These are phyloP conservation scores for Phytophthora pisi DNA, from an alignment of 352 stramenopile genomes.

Conservation along the genomic window DNA sequence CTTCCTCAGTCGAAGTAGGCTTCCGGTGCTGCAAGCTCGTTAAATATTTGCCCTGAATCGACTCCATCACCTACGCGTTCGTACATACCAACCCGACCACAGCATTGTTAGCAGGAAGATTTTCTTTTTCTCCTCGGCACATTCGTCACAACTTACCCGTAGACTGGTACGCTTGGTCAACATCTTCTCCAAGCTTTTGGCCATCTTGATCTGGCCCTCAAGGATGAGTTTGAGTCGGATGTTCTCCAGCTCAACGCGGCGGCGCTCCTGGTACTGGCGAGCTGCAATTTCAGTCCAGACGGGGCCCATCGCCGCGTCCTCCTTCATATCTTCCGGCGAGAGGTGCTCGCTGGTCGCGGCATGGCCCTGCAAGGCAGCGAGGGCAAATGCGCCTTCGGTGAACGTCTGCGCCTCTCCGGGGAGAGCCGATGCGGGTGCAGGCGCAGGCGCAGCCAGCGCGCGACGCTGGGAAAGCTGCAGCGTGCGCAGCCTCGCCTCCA, in stretches of 20 bases:
- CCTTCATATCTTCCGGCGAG: slow-evolving; percentile 31
- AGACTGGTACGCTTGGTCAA: slow-evolving; percentile 58
- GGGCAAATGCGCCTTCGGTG: slow-evolving; percentile 26
- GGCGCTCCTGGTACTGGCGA: slow-evolving; percentile 55
- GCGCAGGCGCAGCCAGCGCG: slow-evolving; percentile 19
- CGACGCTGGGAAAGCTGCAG: slow-evolving; percentile 46
- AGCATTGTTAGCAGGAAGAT: slow-evolving; percentile 29
- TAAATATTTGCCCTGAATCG: slow-evolving; percentile 50
- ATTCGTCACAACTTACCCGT: slow-evolving; percentile 27
- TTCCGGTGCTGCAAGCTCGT: slow-evolving; percentile 47
- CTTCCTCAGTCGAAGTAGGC: slow-evolving; percentile 41
- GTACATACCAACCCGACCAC: slow-evolving; percentile 33
- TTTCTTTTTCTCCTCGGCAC: slow-evolving; percentile 5
- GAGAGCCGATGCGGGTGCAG: slow-evolving; percentile 19
- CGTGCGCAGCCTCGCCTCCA: slow-evolving; percentile 47
- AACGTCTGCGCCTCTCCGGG: slow-evolving; percentile 29
- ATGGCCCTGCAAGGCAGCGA: slow-evolving; percentile 30
- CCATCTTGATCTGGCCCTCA: slow-evolving; percentile 59
- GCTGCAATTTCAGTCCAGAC: slow-evolving; percentile 63
- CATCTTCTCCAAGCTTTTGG: slow-evolving; percentile 58
- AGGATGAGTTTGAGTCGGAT: slow-evolving; percentile 58
- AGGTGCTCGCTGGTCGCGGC: slow-evolving; percentile 16
- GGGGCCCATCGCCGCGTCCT: slow-evolving; percentile 42
- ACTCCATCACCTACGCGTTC: slow-evolving; percentile 48
- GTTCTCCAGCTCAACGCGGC: slow-evolving; percentile 60